Conservation (phyloP, 129 eudicot species). For the Glebionis coronaria region DNA sequence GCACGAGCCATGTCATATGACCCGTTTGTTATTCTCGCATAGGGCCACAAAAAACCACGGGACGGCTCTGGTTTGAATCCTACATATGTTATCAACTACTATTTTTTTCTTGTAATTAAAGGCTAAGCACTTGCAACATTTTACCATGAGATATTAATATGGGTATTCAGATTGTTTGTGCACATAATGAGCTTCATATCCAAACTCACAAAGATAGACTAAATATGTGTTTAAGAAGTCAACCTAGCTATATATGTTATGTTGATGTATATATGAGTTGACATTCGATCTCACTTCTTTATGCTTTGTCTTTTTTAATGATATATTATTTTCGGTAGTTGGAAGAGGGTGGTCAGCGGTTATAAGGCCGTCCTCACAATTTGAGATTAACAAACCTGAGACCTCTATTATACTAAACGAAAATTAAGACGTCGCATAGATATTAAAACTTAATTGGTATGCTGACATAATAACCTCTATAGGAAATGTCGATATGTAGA, state of each 20-base stretch:
- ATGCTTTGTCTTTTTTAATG: conserved; percentile 5
- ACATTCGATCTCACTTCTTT: background rate
- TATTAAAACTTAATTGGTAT: too few relatives aligned
- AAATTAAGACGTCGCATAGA: background rate
- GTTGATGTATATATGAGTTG: conserved; percentile 12
- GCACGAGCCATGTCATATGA: too few relatives aligned
- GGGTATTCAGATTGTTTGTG: background rate
- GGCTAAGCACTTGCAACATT: background rate
- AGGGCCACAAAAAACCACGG: too few relatives aligned
- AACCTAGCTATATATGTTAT: background rate
- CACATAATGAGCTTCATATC: background rate
- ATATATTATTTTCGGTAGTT: conserved; percentile 1
- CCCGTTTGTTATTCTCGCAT: too few relatives aligned
- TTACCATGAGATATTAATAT: too few relatives aligned
- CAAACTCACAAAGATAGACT: too few relatives aligned
- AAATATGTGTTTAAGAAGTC: background rate
- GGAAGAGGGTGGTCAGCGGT: conserved; percentile 24
- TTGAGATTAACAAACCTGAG: background rate
- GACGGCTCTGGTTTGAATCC: too few relatives aligned
- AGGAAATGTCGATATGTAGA: too few relatives aligned
- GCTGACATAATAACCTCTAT: too few relatives aligned
- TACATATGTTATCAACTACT: background rate
- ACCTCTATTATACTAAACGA: background rate
- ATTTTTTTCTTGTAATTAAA: too few relatives aligned
- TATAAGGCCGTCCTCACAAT: conserved; percentile 24